Evolutionary conservation across 768 basidiomycete species (phyloP).

Genomic region (Pleurotus sapidus): DNA sequence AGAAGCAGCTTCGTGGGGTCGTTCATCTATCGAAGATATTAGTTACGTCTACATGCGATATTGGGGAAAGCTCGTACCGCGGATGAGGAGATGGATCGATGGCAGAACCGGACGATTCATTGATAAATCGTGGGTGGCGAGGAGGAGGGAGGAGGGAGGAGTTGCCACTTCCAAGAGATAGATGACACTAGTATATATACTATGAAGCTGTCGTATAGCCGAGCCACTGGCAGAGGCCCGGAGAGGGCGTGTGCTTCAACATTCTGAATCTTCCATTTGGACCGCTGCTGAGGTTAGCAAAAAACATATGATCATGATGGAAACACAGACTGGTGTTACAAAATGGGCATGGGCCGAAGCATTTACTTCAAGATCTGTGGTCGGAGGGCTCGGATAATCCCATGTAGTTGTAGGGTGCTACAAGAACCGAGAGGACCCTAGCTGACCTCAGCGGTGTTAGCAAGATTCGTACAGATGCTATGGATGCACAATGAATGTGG

Average conservation of each 20-base stretch:
- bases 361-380: slow-evolving; percentile 3
- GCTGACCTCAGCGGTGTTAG: slow-evolving; percentile 4
- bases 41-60: neutral
- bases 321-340: slow-evolving; percentile 6
- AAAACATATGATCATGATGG: slow-evolving; percentile 8
- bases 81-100: slow-evolving; percentile 3
- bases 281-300: slow-evolving; percentile 7
- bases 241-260: slow-evolving; percentile 5
- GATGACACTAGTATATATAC: slow-evolving; percentile 3
- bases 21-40: neutral
- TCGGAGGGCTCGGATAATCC: slow-evolving; percentile 4
- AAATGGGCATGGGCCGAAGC: slow-evolving; percentile 6
- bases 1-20: slow-evolving; percentile 1
- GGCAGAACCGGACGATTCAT: slow-evolving; percentile 9
- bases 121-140: neutral
- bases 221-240: slow-evolving; percentile 2
- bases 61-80: neutral
- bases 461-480: slow-evolving; percentile 5
- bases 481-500: neutral
- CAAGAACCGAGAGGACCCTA: slow-evolving; percentile 3
- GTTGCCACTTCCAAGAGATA: neutral
- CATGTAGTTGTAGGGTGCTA: neutral
- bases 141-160: neutral
- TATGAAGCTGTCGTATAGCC: slow-evolving; percentile 1
- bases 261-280: slow-evolving; percentile 5